A percentile compares a stretch with the other conserved stretches of the same genome.
phyloP scores from a whole-genome alignment of 2,329 filamentous ascomycete species.

The Aspergillus tanneri region DNA sequence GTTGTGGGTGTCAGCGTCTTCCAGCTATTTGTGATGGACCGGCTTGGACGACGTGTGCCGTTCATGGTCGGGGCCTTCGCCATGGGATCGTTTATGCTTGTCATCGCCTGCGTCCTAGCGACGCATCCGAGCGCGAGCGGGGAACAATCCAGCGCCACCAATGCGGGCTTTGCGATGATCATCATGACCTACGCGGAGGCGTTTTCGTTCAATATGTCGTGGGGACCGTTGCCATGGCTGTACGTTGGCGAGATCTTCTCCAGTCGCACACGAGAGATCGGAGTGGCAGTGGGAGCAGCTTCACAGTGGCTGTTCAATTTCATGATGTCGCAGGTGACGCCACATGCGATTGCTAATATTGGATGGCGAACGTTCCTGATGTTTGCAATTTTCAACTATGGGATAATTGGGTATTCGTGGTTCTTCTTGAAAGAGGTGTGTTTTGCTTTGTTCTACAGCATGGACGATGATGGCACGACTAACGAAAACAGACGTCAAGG shows the following conservation, averaged over 20 bases:
- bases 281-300: slow-evolving; percentile 35
- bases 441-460: not conserved
- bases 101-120: slow-evolving; percentile 51
- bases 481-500: slow-evolving; percentile 38
- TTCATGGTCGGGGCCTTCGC: slow-evolving; percentile 51
- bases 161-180: slow-evolving; percentile 48
- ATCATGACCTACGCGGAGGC: slow-evolving; percentile 55
- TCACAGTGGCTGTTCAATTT: slow-evolving; percentile 45
- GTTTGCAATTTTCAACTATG: slow-evolving; percentile 52
- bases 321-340: slow-evolving; percentile 41
- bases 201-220: slow-evolving; percentile 42
- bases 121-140: slow-evolving; percentile 42
- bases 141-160: slow-evolving; percentile 32
- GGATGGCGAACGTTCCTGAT: slow-evolving; percentile 53
- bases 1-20: slow-evolving; percentile 50
- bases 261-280: slow-evolving; percentile 36
- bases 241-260: slow-evolving; percentile 42
- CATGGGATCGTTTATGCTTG: slow-evolving; percentile 56
- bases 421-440: slow-evolving; percentile 43
- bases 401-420: slow-evolving; percentile 46
- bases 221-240: slow-evolving; percentile 39
- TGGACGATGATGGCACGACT: not conserved
- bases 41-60: slow-evolving; percentile 49
- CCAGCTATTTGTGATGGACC: slow-evolving; percentile 51
- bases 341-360: slow-evolving; percentile 48